A percentile compares a stretch with the other conserved stretches of the same genome.
These are phyloP conservation scores for Pyrenochaeta sp. DNA, from an alignment of 2,329 filamentous ascomycete species.

Conservation along the genomic window DNA sequence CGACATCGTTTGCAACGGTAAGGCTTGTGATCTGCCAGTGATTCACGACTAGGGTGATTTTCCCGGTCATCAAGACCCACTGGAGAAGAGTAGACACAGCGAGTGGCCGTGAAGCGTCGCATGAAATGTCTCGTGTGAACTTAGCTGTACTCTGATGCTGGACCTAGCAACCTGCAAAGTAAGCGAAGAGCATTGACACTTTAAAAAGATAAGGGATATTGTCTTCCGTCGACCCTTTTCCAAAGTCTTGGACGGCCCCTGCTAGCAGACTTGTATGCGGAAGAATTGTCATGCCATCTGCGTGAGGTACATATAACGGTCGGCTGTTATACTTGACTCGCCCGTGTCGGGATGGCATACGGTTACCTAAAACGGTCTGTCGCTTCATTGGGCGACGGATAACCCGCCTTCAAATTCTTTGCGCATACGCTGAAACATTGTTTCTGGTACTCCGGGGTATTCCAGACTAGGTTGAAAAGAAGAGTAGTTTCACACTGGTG, in stretches of 20 bases:
- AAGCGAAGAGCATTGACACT: background rate
- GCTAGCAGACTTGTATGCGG: background rate
- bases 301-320: background rate
- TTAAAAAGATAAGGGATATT: conserved; percentile 10
- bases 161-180: background rate
- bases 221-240: background rate
- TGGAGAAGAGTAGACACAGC: background rate
- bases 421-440: background rate
- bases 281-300: background rate
- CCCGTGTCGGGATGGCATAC: background rate
- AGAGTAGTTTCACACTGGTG: background rate
- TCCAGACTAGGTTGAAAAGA: background rate
- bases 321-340: background rate
- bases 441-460: background rate
- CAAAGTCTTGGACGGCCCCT: background rate
- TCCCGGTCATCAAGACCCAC: background rate
- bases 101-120: background rate
- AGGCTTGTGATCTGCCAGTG: conserved; percentile 1
- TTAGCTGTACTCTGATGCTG: background rate
- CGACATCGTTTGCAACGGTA: background rate
- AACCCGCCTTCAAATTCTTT: background rate
- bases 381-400: background rate
- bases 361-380: background rate
- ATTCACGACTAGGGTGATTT: background rate
- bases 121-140: background rate